A percentile compares a stretch with the other conserved stretches of the same genome.
Conservation (phyloP, 2,329 filamentous ascomycete species). For the Penicillium sp. region DNA sequence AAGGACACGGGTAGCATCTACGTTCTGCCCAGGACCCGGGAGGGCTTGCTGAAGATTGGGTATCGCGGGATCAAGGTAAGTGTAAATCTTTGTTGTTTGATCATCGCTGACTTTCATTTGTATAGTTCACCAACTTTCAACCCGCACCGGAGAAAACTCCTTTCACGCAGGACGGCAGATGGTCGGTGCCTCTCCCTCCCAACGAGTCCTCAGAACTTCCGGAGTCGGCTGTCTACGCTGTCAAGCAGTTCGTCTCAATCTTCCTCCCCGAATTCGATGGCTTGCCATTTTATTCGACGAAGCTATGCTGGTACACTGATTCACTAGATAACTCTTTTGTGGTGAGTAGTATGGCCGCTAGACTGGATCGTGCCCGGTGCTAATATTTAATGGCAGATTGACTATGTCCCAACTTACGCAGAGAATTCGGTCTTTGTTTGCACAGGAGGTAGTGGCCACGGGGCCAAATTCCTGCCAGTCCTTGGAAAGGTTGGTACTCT, state of each 20-base stretch:
- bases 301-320: slow-evolving; percentile 40
- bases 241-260: slow-evolving; percentile 22
- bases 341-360: slow-evolving; percentile 4
- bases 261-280: slow-evolving; percentile 30
- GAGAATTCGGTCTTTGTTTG: slow-evolving; percentile 35
- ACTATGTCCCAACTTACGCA: slow-evolving; percentile 31
- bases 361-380: background rate
- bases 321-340: slow-evolving; percentile 36
- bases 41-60: slow-evolving; percentile 31
- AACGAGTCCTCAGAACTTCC: slow-evolving; percentile 19
- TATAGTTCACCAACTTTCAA: slow-evolving; percentile 35
- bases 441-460: slow-evolving; percentile 39
- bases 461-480: slow-evolving; percentile 38
- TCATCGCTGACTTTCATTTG: background rate
- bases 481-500: slow-evolving; percentile 28
- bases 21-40: slow-evolving; percentile 27
- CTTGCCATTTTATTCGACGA: slow-evolving; percentile 26
- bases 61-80: slow-evolving; percentile 30
- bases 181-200: slow-evolving; percentile 32
- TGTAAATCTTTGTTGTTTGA: background rate
- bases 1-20: slow-evolving; percentile 33
- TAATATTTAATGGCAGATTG: slow-evolving; percentile 22
- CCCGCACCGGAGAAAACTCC: slow-evolving; percentile 26
- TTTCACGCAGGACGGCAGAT: slow-evolving; percentile 32
- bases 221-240: slow-evolving; percentile 22